phyloP scores from a whole-genome alignment of 176 grass and related monocot genomes.

The Zoysia japonica region DNA sequence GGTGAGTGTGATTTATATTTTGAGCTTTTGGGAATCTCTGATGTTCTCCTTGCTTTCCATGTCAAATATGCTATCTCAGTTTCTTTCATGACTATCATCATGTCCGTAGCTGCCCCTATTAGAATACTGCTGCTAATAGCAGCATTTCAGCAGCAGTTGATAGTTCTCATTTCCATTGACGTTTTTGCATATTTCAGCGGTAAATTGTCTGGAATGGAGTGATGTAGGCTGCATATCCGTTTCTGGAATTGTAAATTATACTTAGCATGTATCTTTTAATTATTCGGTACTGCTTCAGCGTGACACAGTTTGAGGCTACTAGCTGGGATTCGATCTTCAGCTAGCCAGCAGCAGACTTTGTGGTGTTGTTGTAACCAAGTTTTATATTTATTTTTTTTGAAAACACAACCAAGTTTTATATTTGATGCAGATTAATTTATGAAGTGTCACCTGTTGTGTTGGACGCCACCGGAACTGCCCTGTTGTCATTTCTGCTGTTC shows the following conservation, averaged over 20 bases:
- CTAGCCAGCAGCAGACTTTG: slow-evolving; percentile 20
- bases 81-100: slow-evolving; percentile 5
- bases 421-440: slow-evolving; percentile 31
- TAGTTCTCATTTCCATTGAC: neutral
- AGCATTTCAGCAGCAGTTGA: neutral
- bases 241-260: slow-evolving; percentile 13
- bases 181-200: slow-evolving; percentile 12
- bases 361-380: neutral
- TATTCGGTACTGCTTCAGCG: neutral
- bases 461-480: slow-evolving; percentile 1
- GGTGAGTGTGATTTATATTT: neutral
- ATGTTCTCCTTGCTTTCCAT: neutral
- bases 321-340: slow-evolving; percentile 18
- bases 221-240: neutral
- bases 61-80: slow-evolving; percentile 5
- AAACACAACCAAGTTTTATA: neutral
- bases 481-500: slow-evolving; percentile 5
- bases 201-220: neutral
- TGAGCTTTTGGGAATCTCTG: neutral
- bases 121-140: neutral
- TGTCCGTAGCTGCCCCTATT: neutral
- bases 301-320: slow-evolving; percentile 7
- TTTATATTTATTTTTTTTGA: neutral
- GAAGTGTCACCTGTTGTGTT: slow-evolving; percentile 22
- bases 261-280: neutral